phyloP scores from a whole-genome alignment of 768 basidiomycete genomes.

The Naganishia vaughanmartiniae region DNA sequence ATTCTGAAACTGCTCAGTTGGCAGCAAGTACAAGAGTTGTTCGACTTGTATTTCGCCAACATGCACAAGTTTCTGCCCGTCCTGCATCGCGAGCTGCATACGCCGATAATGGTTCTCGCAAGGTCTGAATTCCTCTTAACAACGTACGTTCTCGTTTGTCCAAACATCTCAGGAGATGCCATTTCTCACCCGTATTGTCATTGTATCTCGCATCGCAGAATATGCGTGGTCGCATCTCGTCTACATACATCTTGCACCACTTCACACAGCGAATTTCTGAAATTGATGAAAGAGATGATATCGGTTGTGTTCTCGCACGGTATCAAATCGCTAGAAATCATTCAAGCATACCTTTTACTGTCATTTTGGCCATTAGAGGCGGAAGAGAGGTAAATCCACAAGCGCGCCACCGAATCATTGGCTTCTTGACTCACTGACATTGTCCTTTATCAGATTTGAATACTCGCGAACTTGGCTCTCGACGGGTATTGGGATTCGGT shows the following conservation, averaged over 20 bases:
- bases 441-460: conserved; percentile 1
- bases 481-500: conserved; percentile 12
- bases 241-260: conserved; percentile 80
- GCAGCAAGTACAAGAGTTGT: conserved; percentile 86
- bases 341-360: conserved; percentile 89
- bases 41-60: conserved; percentile 63
- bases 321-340: conserved; percentile 75
- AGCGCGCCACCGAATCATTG: too few species aligned
- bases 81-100: conserved; percentile 84
- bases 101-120: conserved; percentile 86
- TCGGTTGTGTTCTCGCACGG: conserved; percentile 58
- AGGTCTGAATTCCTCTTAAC: conserved; percentile 93
- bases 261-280: conserved; percentile 66
- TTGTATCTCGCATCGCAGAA: conserved; percentile 55
- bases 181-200: neutral
- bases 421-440: neutral
- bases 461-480: conserved; percentile 19
- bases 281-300: conserved; percentile 76
- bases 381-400: conserved; percentile 74
- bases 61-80: conserved; percentile 64
- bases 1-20: conserved; percentile 83
- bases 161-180: neutral
- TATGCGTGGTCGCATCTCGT: conserved; percentile 90
- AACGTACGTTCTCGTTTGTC: conserved; percentile 64
- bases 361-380: conserved; percentile 89